Evolutionary conservation across 2,329 filamentous ascomycete species (phyloP), one percentile per base, ranked within the genome.

Genomic region (Colletotrichum sp.): DNA sequence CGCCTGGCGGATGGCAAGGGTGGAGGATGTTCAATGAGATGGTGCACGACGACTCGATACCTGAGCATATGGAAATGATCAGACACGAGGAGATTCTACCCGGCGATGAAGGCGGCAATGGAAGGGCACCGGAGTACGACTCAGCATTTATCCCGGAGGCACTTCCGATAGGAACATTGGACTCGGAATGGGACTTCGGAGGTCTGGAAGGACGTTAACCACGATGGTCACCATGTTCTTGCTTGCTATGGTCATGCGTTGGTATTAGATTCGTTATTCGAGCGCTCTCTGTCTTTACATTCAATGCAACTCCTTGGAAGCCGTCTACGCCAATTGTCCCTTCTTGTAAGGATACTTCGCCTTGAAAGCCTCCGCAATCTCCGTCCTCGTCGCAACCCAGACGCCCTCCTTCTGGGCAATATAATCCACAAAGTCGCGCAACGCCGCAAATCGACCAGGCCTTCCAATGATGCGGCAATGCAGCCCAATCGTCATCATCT

Each of bases 401-500:
- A 90, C 89, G 1, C 85, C 86, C 63, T 90, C 87, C 79, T 91
- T 90, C 66, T 84, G 78, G 2, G 81, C 81, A 60, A 91, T 89
- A 72, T 91, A 90, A 74, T 90, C 87, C 3, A 90, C 87, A 79
- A 90, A 90, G 70, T 89, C 86, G 79, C 86, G 84, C 57, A 92
- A 79, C 2, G 89, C 90, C 62, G 84, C 85, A 75, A 88, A 88
- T 2, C 90, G 83, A 6, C 88, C 90, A 1, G 89, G 89, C 39
- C 88, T 86, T 1, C 89, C 90, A 44, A 89, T 87, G 70, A 89
- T 89, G 8, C 89, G 85, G 77, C 88, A 90, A 79, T 91, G 89
- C 30, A 91, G 79, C 3, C 87, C 88, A 28, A 91, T 86, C 0
- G 89, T 91, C 89, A 91, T 91, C 89, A 91, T 91, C 82, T 89